Percentiles rank a stretch among this genome's conserved stretches.
Conservation (phyloP, 805 yeast species). For the Saturnispora bothae region DNA sequence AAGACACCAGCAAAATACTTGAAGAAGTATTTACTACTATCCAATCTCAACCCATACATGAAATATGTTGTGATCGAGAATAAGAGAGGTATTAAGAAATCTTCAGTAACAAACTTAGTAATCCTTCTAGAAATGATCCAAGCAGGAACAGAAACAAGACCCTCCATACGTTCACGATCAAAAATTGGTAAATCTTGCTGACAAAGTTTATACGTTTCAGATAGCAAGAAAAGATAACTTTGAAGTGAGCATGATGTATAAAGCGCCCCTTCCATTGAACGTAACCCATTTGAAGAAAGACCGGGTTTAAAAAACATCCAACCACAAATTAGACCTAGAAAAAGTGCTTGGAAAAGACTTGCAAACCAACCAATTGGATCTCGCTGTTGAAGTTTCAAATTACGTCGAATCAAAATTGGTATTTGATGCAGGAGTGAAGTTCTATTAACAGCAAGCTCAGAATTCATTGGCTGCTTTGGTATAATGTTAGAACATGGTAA, state of each 20-base stretch:
- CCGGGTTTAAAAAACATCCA: constrained; percentile 68
- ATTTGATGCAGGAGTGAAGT: too few relatives aligned
- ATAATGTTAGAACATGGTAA: constrained; percentile 15
- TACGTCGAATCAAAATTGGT: constrained; percentile 38
- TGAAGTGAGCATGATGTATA: constrained; percentile 45
- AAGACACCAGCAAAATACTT: constrained; percentile 50
- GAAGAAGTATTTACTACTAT: constrained; percentile 40
- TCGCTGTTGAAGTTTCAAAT: constrained; percentile 35
- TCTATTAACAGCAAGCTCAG: constrained; percentile 34
- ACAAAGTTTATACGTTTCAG: constrained; percentile 50
- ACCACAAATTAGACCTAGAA: constrained; percentile 56
- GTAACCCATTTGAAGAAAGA: constrained; percentile 48
- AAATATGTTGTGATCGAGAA: constrained; percentile 58
- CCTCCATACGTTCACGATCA: constrained; percentile 64
- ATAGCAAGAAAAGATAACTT: constrained; percentile 44
- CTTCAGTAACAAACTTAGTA: constrained; percentile 59
- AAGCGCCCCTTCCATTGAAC: constrained; percentile 45
- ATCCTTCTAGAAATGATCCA: constrained; percentile 56
- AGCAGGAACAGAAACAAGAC: constrained; percentile 55
- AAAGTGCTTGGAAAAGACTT: constrained; percentile 30
- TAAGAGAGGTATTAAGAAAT: constrained; percentile 48
- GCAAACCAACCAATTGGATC: constrained; percentile 42
- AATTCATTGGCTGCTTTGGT: constrained; percentile 30
- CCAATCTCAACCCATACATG: constrained; percentile 61
- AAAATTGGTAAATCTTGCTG: constrained; percentile 42